phyloP scores from a whole-genome alignment of 1,284 basidiomycete genomes.

The Leccinum fuscescens region DNA sequence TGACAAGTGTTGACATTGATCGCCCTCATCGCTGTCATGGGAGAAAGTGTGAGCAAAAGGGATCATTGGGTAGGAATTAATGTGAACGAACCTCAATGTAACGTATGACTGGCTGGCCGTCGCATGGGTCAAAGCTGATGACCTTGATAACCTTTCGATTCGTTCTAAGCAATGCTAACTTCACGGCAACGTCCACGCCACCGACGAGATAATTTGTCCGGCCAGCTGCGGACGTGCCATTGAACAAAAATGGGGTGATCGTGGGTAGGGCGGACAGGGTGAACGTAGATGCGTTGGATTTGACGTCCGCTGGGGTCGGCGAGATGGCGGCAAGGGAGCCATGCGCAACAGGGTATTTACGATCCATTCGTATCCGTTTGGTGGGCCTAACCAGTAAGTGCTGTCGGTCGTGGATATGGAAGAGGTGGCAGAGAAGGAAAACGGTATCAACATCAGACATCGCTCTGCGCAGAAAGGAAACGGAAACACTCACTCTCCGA shows the following conservation, averaged over 20 bases:
- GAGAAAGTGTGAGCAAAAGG: no score
- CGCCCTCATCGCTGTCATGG: no score
- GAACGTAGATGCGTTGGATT: constrained; percentile 53
- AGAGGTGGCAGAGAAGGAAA: not conserved
- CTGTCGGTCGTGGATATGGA: no score
- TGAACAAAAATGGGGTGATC: constrained; percentile 43
- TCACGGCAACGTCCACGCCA: constrained; percentile 41
- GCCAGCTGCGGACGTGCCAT: constrained; percentile 16
- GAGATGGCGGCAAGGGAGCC: constrained; percentile 65
- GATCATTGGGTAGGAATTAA: no score
- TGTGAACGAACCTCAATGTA: no score
- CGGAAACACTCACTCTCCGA: constrained; percentile 42
- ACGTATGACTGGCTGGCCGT: no score
- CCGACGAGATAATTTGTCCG: constrained; percentile 31
- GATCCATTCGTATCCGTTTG: constrained; percentile 68
- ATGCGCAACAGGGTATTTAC: constrained; percentile 62
- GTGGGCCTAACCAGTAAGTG: constrained; percentile 62
- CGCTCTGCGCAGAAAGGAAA: not conserved
- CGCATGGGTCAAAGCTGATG: no score
- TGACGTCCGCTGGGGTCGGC: constrained; percentile 61
- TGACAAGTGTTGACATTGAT: no score
- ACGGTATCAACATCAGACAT: not conserved
- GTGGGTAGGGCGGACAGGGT: constrained; percentile 41
- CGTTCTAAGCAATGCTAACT: no score
- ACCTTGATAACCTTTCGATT: no score